phyloP scores from a whole-genome alignment of 192 early-diverging fungal genomes.

The Linnemannia hyalina region DNA sequence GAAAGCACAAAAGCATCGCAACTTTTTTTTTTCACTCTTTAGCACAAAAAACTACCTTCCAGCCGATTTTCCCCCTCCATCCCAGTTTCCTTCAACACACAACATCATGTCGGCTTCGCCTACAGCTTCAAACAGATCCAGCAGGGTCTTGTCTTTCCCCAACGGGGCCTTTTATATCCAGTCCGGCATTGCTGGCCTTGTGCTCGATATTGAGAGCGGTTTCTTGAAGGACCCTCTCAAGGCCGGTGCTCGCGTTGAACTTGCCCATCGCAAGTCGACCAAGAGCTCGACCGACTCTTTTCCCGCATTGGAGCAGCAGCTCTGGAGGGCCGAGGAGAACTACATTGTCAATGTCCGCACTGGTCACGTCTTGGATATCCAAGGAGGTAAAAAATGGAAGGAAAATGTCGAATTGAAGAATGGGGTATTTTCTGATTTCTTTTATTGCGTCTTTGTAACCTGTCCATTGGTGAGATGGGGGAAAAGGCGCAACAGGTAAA shows the following conservation, averaged over 20 bases:
- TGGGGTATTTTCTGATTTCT: background rate
- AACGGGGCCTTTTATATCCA: constrained; percentile 45
- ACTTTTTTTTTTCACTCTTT: background rate
- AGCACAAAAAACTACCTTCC: background rate
- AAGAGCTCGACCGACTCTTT: constrained; percentile 37
- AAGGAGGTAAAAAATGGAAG: constrained; percentile 30
- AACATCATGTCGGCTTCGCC: constrained; percentile 31
- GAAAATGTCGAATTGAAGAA: background rate
- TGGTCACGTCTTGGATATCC: constrained; percentile 51
- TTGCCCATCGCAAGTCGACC: constrained; percentile 35
- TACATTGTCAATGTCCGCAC: constrained; percentile 56
- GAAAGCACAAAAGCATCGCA: constrained; percentile 16
- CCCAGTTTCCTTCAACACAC: constrained; percentile 10
- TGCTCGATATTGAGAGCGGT: constrained; percentile 49
- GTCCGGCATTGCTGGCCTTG: constrained; percentile 41
- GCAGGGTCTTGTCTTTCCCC: constrained; percentile 50
- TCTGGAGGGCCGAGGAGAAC: constrained; percentile 49
- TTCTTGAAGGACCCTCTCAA: constrained; percentile 54
- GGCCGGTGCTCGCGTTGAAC: constrained; percentile 48
- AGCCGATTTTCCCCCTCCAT: background rate
- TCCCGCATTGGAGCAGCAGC: constrained; percentile 48
- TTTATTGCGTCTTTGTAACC: background rate
- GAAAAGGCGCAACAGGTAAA: background rate
- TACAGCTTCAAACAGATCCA: constrained; percentile 27
- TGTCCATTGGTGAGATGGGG: background rate